phyloP scores from a whole-genome alignment of 2,329 filamentous ascomycete species.

The Aaosphaeria pasadenensis region DNA sequence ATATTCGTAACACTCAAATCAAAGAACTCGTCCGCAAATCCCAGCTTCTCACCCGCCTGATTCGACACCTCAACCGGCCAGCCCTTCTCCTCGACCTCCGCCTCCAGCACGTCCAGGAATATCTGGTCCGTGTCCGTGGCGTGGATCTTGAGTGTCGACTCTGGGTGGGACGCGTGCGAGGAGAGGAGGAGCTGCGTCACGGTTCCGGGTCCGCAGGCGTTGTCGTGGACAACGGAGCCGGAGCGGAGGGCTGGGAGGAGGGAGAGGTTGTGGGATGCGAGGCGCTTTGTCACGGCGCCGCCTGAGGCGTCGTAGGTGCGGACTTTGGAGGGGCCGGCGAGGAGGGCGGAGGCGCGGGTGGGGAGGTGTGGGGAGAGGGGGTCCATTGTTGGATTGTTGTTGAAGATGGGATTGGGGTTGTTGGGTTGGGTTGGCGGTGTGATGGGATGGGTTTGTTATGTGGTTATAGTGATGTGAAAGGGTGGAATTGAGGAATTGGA shows the following conservation, averaged over 20 bases:
- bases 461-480: too few species aligned
- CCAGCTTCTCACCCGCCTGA: slow-evolving; percentile 13
- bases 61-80: slow-evolving; percentile 23
- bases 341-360: slow-evolving; percentile 19
- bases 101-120: slow-evolving; percentile 20
- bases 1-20: slow-evolving; percentile 41
- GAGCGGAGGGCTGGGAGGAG: slow-evolving; percentile 22
- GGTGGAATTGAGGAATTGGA: too few species aligned
- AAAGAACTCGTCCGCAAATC: slow-evolving; percentile 31
- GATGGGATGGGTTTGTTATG: too few species aligned
- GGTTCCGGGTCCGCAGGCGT: slow-evolving; percentile 31
- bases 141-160: slow-evolving; percentile 18
- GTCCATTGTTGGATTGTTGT: slow-evolving; percentile 9
- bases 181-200: slow-evolving; percentile 22
- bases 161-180: background rate
- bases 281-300: slow-evolving; percentile 22
- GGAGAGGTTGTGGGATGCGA: slow-evolving; percentile 24
- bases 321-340: slow-evolving; percentile 20
- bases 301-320: slow-evolving; percentile 27
- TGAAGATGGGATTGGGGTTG: background rate
- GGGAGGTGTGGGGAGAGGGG: slow-evolving; percentile 12
- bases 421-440: too few species aligned
- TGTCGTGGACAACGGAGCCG: slow-evolving; percentile 31
- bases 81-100: slow-evolving; percentile 7
- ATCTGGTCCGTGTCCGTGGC: slow-evolving; percentile 28